Evolutionary conservation across 2,329 filamentous ascomycete genomes (phyloP), one percentile per base, ranked within the genome.

Genomic region (Xylariomycetidae sp.): DNA sequence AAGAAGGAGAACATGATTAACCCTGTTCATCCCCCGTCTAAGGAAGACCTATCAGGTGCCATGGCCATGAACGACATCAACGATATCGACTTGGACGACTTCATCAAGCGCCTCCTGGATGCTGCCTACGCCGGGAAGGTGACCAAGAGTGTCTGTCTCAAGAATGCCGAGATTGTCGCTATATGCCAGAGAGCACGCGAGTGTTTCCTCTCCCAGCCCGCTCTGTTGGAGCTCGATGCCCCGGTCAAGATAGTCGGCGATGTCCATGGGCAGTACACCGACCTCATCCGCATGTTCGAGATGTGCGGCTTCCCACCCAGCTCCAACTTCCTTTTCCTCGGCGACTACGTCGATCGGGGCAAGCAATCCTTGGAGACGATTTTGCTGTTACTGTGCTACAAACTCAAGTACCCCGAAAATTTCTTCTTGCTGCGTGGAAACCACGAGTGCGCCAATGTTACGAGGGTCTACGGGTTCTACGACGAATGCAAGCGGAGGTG

Each of bases 321-420:
- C 42, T 78, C 88, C 24, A 96, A 96, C 65, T 96, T 87, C 56
- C 73, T 96, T 31, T 96, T 95, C 76, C 84, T 98, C 31, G 92
- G 92, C 50, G 92, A 98, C 61, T 98, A 98, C 57, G 92, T 98
- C 54, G 92, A 98, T 64, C 82, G 92, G 70, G 92, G 92, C 70
- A 96, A 98, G 75, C 92, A 98, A 68, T 95, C 90, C 23, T 82
- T 98, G 34, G 92, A 98, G 73, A 96, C 92, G 49, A 96, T 98
- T 65, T 95, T 88, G 70, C 74, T 98, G 45, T 76, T 98, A 37
- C 77, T 98, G 32, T 88, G 88, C 43, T 98, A 96, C 79, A 98
- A 98, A 79, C 94, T 98, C 77, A 96, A 96, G 72, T 96, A 95
- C 62, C 92, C 92, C 30, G 92, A 98, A 69, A 98, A 98, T 72